A percentile compares a stretch with the other conserved stretches of the same genome.
phyloP scores from a whole-genome alignment of 2,329 filamentous ascomycete species.

The Tympanopsis confertula region DNA sequence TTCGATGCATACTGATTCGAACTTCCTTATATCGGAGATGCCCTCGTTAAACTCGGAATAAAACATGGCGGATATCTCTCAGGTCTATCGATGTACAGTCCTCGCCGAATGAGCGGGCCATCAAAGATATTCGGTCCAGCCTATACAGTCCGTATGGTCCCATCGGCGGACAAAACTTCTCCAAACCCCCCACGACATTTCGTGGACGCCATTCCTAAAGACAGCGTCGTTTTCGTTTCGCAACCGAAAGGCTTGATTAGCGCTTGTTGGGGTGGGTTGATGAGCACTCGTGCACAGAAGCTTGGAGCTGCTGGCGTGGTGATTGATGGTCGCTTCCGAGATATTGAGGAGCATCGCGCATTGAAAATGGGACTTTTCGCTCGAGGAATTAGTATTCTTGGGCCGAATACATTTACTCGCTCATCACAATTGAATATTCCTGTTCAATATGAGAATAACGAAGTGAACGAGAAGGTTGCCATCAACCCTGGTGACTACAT shows the following conservation, averaged over 20 bases:
- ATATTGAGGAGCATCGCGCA: slow-evolving; percentile 18
- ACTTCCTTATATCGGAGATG: slow-evolving; percentile 22
- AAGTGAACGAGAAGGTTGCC: not conserved
- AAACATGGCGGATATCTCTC: slow-evolving; percentile 19
- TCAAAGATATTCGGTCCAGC: slow-evolving; percentile 15
- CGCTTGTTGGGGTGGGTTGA: slow-evolving; percentile 24
- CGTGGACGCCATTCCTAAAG: slow-evolving; percentile 18
- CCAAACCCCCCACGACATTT: slow-evolving; percentile 19
- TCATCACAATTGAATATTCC: slow-evolving; percentile 19
- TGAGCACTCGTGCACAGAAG: slow-evolving; percentile 19
- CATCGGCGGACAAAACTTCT: slow-evolving; percentile 14
- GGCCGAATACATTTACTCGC: slow-evolving; percentile 19
- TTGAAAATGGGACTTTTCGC: slow-evolving; percentile 18
- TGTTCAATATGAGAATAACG: slow-evolving; percentile 10
- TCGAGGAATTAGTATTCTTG: slow-evolving; percentile 15
- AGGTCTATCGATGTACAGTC: slow-evolving; percentile 17
- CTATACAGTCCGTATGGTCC: slow-evolving; percentile 19
- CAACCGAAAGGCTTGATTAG: slow-evolving; percentile 18
- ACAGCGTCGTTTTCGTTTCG: slow-evolving; percentile 20
- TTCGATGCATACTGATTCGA: no score
- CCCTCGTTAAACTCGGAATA: slow-evolving; percentile 17
- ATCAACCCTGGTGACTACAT: not conserved
- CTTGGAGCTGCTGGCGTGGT: slow-evolving; percentile 21
- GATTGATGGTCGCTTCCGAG: slow-evolving; percentile 23
- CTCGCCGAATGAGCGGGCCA: slow-evolving; percentile 7